phyloP scores from a whole-genome alignment of 257 asterid species.

The Salvia splendens region DNA sequence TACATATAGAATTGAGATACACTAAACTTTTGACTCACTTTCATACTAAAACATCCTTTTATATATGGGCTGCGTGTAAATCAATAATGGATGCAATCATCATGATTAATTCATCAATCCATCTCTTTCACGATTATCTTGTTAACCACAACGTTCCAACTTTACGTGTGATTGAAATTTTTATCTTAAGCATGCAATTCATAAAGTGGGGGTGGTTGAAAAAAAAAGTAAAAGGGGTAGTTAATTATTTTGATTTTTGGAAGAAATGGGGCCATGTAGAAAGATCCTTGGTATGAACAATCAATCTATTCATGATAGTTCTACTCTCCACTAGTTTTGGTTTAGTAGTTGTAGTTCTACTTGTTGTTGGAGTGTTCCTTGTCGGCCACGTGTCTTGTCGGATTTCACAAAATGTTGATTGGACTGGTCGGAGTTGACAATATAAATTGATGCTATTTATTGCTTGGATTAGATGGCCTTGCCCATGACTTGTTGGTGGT shows the following conservation, averaged over 20 bases:
- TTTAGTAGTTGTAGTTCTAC: conserved; percentile 24
- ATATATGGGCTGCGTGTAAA: background rate
- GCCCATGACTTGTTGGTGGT: conserved; percentile 41
- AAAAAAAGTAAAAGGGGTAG: background rate
- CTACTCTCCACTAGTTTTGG: conserved; percentile 41
- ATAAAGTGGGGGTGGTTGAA: conserved; percentile 39
- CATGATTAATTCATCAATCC: background rate
- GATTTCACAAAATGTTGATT: conserved; percentile 33
- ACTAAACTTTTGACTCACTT: background rate
- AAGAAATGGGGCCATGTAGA: conserved; percentile 39
- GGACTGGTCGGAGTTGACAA: conserved; percentile 47
- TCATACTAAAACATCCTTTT: background rate
- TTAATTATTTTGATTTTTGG: background rate
- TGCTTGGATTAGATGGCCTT: conserved; percentile 24
- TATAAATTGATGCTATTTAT: conserved; percentile 10
- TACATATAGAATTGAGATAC: background rate
- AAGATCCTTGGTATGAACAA: conserved; percentile 31
- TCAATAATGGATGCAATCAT: conserved; percentile 2
- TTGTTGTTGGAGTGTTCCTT: conserved; percentile 25
- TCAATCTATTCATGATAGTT: conserved; percentile 33
- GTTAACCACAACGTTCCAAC: background rate
- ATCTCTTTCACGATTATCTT: background rate
- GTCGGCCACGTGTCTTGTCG: conserved; percentile 61
- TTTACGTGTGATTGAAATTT: conserved; percentile 36
- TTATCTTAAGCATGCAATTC: conserved; percentile 37